phyloP scores from a whole-genome alignment of 192 early-diverging fungal species.

The Martensiomyces pterosporus region DNA sequence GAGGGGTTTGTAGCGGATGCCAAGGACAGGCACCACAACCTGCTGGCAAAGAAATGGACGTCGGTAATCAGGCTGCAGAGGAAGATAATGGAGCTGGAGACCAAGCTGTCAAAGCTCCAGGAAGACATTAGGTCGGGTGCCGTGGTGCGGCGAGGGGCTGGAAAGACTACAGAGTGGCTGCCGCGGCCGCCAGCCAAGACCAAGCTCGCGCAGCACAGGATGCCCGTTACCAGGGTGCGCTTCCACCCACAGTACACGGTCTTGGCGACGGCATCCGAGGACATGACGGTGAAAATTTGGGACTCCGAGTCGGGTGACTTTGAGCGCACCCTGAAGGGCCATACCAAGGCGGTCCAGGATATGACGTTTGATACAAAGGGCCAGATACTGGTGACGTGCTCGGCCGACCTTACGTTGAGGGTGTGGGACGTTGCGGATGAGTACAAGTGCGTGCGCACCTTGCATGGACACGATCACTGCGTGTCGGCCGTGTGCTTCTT shows the following conservation, averaged over 20 bases:
- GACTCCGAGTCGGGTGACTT: slow-evolving; percentile 91
- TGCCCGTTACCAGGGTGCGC: slow-evolving; percentile 72
- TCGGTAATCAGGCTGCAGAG: slow-evolving; percentile 91
- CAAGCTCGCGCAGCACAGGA: slow-evolving; percentile 72
- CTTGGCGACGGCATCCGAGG: slow-evolving; percentile 85
- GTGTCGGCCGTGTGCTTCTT: slow-evolving; percentile 82
- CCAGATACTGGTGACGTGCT: slow-evolving; percentile 79
- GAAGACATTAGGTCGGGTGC: slow-evolving; percentile 65
- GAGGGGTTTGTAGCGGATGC: slow-evolving; percentile 68
- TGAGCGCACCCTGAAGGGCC: slow-evolving; percentile 90
- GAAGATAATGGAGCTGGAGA: slow-evolving; percentile 94
- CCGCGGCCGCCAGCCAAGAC: slow-evolving; percentile 77
- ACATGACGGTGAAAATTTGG: slow-evolving; percentile 89
- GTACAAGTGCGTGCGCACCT: slow-evolving; percentile 76
- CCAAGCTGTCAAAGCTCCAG: slow-evolving; percentile 70
- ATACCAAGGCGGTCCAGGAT: slow-evolving; percentile 94
- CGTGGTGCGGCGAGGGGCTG: slow-evolving; percentile 38
- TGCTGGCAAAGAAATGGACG: slow-evolving; percentile 77
- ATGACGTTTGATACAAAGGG: slow-evolving; percentile 82
- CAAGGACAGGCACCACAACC: slow-evolving; percentile 57
- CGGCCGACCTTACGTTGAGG: slow-evolving; percentile 86
- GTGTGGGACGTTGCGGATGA: slow-evolving; percentile 87
- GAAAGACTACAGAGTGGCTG: slow-evolving; percentile 69
- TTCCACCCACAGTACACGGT: slow-evolving; percentile 85
- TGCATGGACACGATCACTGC: slow-evolving; percentile 91